Base-by-base conservation (phyloP, 2,329 filamentous ascomycete species). In the Phyllosticta citribraziliensis region DNA sequence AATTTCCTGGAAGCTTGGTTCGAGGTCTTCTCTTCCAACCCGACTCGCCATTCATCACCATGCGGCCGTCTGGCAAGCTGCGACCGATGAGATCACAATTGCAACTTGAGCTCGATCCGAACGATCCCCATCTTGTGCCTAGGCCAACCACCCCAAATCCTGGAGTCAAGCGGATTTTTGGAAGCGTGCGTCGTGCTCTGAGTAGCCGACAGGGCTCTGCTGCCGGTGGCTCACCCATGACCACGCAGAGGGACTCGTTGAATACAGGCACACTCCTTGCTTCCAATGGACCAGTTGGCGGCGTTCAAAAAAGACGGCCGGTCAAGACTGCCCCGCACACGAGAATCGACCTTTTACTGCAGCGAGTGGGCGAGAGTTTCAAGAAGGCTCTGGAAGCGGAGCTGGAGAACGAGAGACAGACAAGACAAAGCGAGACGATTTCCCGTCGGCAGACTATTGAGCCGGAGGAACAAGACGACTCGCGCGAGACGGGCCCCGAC, bases 11-110 rank as follows among this genome's bases (percentile, higher is more conserved):
- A 10, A 93, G 88, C 65, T 82, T 99, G 47, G 92, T 97, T 20
- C 84, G 93, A 57, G 94, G 94, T 14, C 89, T 91, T 62, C 71
- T 96, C 5, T 83, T 95, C 64, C 89, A 91, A 17, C 94, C 93
- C 1, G 84, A 84, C 0, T 88, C 94, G 63, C 85, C 92, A 0
- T 91, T 89, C 70, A 88, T 97, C 51, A 85, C 92, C 52, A 77
- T 73, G 4, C 66, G 53, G 55, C 35, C 67, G 53, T 69, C 67
- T 35, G 65, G 64, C 24, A 62, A 70, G 14, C 66, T 72, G 12
- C 68, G 71, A 54, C 66, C 60, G 20, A 57, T 67, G 25, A 68
- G 67, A 52, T 73, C 71, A 24, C 70, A 73, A 53, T 64, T 70
- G 14, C 66, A 73, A 12, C 65, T 72, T 3, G 70, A 72, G 19